Evolutionary conservation across 1,139 yeast genomes (phyloP).

Genomic region (Hyphopichia fennica): DNA sequence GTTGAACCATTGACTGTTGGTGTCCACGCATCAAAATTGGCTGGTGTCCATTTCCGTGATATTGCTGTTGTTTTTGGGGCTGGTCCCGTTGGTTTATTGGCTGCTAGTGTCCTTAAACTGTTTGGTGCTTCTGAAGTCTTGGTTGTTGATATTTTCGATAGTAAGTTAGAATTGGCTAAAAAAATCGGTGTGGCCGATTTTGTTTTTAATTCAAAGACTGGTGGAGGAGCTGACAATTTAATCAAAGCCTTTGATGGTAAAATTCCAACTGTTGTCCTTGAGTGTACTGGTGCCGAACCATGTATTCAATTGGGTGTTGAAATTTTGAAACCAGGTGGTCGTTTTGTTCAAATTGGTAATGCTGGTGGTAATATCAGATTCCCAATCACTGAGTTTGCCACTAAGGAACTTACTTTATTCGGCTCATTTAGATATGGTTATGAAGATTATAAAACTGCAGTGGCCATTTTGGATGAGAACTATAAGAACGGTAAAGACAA

Average conservation of each 20-base stretch:
- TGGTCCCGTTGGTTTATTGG: slow-evolving; percentile 86
- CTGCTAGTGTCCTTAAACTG: slow-evolving; percentile 76
- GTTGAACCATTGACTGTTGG: slow-evolving; percentile 89
- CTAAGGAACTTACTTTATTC: slow-evolving; percentile 66
- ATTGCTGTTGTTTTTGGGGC: slow-evolving; percentile 83
- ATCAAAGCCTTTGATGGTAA: slow-evolving; percentile 43
- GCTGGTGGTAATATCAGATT: slow-evolving; percentile 65
- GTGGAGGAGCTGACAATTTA: slow-evolving; percentile 29
- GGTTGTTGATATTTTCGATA: slow-evolving; percentile 63
- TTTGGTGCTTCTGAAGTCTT: slow-evolving; percentile 77
- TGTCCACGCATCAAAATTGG: slow-evolving; percentile 75
- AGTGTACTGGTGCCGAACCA: slow-evolving; percentile 72
- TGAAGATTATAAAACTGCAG: slow-evolving; percentile 77
- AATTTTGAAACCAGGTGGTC: slow-evolving; percentile 60
- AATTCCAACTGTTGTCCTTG: slow-evolving; percentile 62
- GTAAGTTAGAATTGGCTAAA: slow-evolving; percentile 59
- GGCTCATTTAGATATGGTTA: slow-evolving; percentile 83
- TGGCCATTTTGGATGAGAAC: slow-evolving; percentile 58
- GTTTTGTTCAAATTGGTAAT: slow-evolving; percentile 75
- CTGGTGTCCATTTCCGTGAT: slow-evolving; percentile 70
- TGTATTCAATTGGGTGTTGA: slow-evolving; percentile 66
- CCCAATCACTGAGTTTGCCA: slow-evolving; percentile 72
- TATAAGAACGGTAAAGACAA: slow-evolving; percentile 61
- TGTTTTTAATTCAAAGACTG: slow-evolving; percentile 53
- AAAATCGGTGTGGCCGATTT: slow-evolving; percentile 60